These are phyloP conservation scores for Gossypium raimondii DNA, from an alignment of 345 rosid species.

Conservation along the genomic window DNA sequence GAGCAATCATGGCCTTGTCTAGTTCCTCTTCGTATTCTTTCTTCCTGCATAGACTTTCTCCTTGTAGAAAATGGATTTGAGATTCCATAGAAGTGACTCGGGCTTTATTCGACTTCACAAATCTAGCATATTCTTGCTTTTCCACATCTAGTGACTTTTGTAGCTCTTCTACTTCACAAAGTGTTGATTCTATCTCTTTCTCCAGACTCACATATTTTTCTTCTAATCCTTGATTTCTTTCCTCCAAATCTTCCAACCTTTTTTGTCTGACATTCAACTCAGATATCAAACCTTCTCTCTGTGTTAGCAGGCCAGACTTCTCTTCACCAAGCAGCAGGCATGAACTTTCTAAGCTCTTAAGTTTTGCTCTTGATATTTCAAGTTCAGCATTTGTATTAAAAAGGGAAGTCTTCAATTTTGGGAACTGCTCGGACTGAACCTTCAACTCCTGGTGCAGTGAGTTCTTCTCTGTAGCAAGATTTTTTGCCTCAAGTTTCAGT, in stretches of 20 bases:
- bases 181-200: conserved; percentile 50
- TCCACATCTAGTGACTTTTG: conserved; percentile 42
- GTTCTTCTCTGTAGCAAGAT: conserved; percentile 45
- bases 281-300: conserved; percentile 50
- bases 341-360: conserved; percentile 60
- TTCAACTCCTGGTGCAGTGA: conserved; percentile 43
- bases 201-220: conserved; percentile 41
- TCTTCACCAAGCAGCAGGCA: conserved; percentile 54
- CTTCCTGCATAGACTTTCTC: conserved; percentile 50
- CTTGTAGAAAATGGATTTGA: conserved; percentile 48
- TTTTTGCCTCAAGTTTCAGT: conserved; percentile 53
- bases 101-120: conserved; percentile 37
- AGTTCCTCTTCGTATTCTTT: conserved; percentile 61
- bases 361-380: conserved; percentile 48
- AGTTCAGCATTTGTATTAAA: conserved; percentile 67
- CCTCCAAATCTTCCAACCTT: conserved; percentile 52
- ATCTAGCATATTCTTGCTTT: conserved; percentile 49
- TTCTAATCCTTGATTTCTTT: conserved; percentile 43
- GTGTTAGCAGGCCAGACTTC: conserved; percentile 46
- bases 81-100: conserved; percentile 49
- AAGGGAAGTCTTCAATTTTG: conserved; percentile 50
- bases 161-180: conserved; percentile 50
- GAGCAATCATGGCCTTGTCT: conserved; percentile 51
- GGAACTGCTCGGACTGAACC: conserved; percentile 39
- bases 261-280: conserved; percentile 43